phyloP scores from a whole-genome alignment of 345 rosid species.

The Viola odorata region DNA sequence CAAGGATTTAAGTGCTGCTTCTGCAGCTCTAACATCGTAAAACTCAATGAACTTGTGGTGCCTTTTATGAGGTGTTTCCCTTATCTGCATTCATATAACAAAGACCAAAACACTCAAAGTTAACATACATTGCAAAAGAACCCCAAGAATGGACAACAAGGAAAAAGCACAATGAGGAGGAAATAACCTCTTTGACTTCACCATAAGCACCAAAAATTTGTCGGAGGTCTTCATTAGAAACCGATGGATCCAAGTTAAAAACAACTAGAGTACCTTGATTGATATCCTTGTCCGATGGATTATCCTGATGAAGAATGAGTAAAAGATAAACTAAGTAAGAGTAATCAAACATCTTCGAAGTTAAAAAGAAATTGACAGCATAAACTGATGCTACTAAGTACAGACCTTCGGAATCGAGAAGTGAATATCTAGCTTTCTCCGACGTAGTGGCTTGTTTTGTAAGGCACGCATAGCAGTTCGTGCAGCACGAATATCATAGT shows the following conservation, averaged over 20 bases:
- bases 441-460: slow-evolving; percentile 56
- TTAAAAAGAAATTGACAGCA: not conserved
- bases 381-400: not conserved
- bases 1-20: slow-evolving; percentile 64
- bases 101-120: slow-evolving; percentile 18
- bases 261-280: slow-evolving; percentile 79
- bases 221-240: slow-evolving; percentile 63
- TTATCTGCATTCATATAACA: slow-evolving; percentile 43
- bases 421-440: slow-evolving; percentile 79
- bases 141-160: not conserved
- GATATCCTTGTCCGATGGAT: slow-evolving; percentile 75
- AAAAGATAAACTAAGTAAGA: not conserved
- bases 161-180: not conserved
- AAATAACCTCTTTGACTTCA: slow-evolving; percentile 72
- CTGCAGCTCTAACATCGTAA: slow-evolving; percentile 78
- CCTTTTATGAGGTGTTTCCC: slow-evolving; percentile 83
- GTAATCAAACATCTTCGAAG: not conserved
- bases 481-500: slow-evolving; percentile 74
- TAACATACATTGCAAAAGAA: slow-evolving; percentile 11
- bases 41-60: slow-evolving; percentile 81
- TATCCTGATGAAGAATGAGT: slow-evolving; percentile 37
- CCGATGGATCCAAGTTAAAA: slow-evolving; percentile 74
- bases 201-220: slow-evolving; percentile 67
- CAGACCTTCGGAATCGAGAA: slow-evolving; percentile 83
- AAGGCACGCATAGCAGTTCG: slow-evolving; percentile 71